Conservation (phyloP, 331 rosid genomes). For the Malus hybrid region DNA sequence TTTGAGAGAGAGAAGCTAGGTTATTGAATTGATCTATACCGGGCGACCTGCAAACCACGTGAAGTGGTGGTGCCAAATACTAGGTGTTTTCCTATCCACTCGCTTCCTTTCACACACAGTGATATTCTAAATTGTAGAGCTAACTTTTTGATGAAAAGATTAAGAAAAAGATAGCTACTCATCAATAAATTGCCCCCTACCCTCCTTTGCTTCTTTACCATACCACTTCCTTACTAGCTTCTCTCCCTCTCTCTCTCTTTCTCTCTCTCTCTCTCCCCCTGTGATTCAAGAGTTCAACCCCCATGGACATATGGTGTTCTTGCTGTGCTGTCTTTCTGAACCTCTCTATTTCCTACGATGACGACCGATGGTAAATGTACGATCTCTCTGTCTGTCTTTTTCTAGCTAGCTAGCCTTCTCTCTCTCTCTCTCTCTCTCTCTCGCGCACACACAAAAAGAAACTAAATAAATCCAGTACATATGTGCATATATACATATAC, state of each 20-base stretch:
- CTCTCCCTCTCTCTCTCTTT: not conserved
- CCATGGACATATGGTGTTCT: not conserved
- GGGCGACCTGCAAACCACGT: conserved; percentile 49
- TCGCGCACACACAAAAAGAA: not conserved
- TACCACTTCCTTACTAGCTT: not conserved
- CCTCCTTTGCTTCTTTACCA: conserved; percentile 10
- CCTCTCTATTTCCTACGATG: not conserved
- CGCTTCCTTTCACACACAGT: conserved; percentile 23
- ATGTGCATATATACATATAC: not conserved
- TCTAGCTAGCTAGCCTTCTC: conserved; percentile 8
- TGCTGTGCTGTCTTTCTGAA: conserved; percentile 32
- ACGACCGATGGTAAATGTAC: not conserved
- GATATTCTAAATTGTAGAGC: conserved; percentile 11
- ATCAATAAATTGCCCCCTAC: conserved; percentile 28
- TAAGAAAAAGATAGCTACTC: conserved; percentile 30
- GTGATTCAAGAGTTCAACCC: too few relatives aligned
- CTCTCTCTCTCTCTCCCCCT: not conserved
- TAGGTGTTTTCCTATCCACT: conserved; percentile 54
- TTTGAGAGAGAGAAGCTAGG: not conserved
- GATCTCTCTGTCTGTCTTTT: conserved; percentile 4
- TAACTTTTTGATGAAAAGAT: conserved; percentile 52
- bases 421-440: not conserved
- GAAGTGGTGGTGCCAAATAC: conserved; percentile 44
- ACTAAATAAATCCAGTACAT: not conserved
- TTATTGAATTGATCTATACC: too few relatives aligned